Conservation (phyloP, 768 basidiomycete species). For the Kwoniella sp. region DNA sequence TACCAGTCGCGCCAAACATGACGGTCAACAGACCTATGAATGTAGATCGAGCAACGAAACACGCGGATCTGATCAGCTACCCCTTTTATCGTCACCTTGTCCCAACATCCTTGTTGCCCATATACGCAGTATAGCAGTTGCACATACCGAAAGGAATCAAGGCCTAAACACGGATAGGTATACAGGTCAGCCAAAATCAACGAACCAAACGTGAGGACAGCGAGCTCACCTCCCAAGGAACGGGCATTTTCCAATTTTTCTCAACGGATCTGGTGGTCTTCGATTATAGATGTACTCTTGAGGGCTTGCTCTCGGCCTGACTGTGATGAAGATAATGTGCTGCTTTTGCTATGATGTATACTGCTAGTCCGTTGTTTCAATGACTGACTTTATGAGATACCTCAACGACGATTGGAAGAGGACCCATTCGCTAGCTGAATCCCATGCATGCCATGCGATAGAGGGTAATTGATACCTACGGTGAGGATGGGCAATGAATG, state of each 20-base stretch:
- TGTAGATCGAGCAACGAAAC: not conserved
- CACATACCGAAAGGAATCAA: conserved; percentile 86
- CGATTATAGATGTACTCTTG: too few species aligned
- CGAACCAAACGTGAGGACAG: not conserved
- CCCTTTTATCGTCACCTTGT: not conserved
- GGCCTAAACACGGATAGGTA: conserved; percentile 60
- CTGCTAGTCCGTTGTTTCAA: too few species aligned
- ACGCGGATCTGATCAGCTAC: conserved; percentile 18
- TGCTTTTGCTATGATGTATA: too few species aligned
- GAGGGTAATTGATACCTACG: not conserved
- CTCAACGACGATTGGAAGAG: conserved; percentile 13
- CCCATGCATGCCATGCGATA: conserved; percentile 2
- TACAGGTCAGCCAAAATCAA: not conserved
- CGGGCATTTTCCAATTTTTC: conserved; percentile 66
- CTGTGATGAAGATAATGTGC: too few species aligned
- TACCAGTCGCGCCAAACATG: conserved; percentile 90
- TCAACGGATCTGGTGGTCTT: not conserved
- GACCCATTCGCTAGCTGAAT: not conserved
- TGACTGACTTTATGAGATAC: conserved; percentile 10
- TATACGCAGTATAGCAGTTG: too few species aligned
- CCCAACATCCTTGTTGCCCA: not conserved
- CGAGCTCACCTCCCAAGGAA: conserved; percentile 70
- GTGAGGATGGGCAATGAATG: not conserved
- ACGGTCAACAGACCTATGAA: conserved; percentile 72
- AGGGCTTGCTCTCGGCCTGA: too few species aligned